A percentile compares a stretch with the other conserved stretches of the same genome.
Evolutionary conservation across 805 yeast genomes (phyloP).

Genomic region (Starmera amethionina): DNA sequence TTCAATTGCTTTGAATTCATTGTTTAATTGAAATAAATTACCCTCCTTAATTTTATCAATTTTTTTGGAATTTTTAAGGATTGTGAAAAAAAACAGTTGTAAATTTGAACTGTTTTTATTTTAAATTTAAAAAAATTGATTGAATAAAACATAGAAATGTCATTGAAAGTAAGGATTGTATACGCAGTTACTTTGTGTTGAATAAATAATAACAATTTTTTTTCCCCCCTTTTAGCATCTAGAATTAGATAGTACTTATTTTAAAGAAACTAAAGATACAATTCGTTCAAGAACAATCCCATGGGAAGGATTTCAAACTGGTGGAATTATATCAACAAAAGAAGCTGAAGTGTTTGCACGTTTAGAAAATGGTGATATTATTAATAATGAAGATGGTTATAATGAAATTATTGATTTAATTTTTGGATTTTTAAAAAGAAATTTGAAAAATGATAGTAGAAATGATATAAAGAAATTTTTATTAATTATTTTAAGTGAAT

Average conservation of each 20-base stretch:
- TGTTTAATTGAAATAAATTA: too few species aligned
- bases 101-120: too few species aligned
- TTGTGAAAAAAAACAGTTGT: too few species aligned
- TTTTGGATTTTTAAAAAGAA: constrained; percentile 42
- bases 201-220: too few species aligned
- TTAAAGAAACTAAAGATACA: constrained; percentile 54
- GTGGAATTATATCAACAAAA: constrained; percentile 52
- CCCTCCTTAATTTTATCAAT: too few species aligned
- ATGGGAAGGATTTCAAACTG: constrained; percentile 85
- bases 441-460: constrained; percentile 37
- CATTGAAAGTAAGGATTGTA: too few species aligned
- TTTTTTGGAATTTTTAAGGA: too few species aligned
- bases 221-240: too few species aligned
- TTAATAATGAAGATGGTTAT: constrained; percentile 35
- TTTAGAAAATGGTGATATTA: constrained; percentile 25
- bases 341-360: constrained; percentile 42
- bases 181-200: too few species aligned
- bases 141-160: too few species aligned
- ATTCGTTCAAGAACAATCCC: constrained; percentile 77
- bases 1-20: too few species aligned
- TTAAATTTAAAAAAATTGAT: too few species aligned
- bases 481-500: constrained; percentile 52
- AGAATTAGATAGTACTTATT: constrained; percentile 51
- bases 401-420: constrained; percentile 32
- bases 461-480: constrained; percentile 53